Base-by-base conservation (phyloP, 1,284 basidiomycete genomes). In the Golubevia pallescens region DNA sequence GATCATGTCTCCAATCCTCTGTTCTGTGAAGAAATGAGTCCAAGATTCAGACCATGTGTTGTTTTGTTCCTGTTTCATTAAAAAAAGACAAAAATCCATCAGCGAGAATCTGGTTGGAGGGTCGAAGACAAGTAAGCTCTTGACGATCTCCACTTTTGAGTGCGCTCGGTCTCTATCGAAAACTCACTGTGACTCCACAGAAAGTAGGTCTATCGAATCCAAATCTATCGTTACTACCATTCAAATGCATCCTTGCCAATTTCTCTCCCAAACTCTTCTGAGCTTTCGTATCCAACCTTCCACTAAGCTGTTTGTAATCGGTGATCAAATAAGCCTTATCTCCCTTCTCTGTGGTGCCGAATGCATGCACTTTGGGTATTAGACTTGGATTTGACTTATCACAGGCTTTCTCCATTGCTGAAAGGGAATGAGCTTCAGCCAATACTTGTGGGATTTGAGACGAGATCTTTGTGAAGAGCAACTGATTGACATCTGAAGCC, bases 201-300 rank as follows among this genome's bases (percentile, higher is more conserved):
- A 66, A 66, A 8, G 67, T 69, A 1, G 67, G 67, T 10, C 61
- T 62, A 14, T 51, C 23, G 20, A 69, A 69, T 1, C 67, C 67
- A 38, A 57, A 67, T 19, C 63, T 52, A 52, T 55, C 48, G 13
- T 52, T 62, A 20, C 56, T 57, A 42, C 56, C 65, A 16, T 51
- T 7, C 48, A 19, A 28, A 51, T 69, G 67, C 65, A 69, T 63
- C 28, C 53, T 24, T 2, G 67, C 67, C 51, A 69, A 59, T 24
- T 60, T 60, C 51, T 53, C 38, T 14, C 67, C 67, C 16, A 69
- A 53, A 3, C 38, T 67, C 19, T 14, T 16, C 24, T 69, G 67
- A 8, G 23, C 61, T 1, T 32, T n/a, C 2, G 16, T 19, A 32
- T 54, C 34, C 5, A 67, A 20, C 1, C 34, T 24, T 6, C 51